phyloP scores from a whole-genome alignment of 2,329 filamentous ascomycete genomes.

The Colletotrichum melonis region DNA sequence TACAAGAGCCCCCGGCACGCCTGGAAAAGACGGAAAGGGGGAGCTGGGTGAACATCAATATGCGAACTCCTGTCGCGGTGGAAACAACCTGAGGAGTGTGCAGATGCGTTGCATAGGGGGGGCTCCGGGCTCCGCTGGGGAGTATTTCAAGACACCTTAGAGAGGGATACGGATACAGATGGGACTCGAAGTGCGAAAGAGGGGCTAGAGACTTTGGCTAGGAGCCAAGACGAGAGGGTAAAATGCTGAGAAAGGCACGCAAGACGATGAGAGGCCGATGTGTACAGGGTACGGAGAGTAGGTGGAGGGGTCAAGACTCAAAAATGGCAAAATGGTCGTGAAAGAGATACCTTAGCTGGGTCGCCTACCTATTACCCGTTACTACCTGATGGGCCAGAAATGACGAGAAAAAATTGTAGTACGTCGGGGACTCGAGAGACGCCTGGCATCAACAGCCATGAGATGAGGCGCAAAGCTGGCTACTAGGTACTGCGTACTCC shows the following conservation, averaged over 20 bases:
- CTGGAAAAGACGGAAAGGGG: neutral
- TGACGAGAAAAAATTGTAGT: neutral
- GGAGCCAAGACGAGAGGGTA: neutral
- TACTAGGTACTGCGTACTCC: constrained; percentile 35
- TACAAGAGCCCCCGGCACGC: neutral
- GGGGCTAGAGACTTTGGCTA: neutral
- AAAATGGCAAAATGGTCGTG: neutral
- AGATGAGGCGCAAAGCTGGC: constrained; percentile 39
- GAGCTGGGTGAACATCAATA: constrained; percentile 2
- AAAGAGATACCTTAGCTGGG: neutral
- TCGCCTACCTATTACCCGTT: neutral
- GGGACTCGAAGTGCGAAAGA: constrained; percentile 4
- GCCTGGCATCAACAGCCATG: constrained; percentile 28
- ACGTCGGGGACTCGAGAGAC: neutral
- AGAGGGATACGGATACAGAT: constrained; percentile 10
- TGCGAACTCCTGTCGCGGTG: constrained; percentile 29
- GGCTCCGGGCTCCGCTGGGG: neutral
- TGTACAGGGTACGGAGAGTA: constrained; percentile 22
- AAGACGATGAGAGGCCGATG: constrained; percentile 15
- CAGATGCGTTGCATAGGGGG: constrained; percentile 18
- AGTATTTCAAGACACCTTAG: constrained; percentile 14
- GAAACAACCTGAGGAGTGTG: constrained; percentile 14
- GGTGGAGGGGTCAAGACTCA: neutral
- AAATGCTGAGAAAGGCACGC: constrained; percentile 7
- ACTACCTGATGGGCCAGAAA: neutral